Evolutionary conservation across 1,139 yeast species (phyloP), one percentile per base, ranked within the genome.

Genomic region (Lodderomyces orthopsilosis): DNA sequence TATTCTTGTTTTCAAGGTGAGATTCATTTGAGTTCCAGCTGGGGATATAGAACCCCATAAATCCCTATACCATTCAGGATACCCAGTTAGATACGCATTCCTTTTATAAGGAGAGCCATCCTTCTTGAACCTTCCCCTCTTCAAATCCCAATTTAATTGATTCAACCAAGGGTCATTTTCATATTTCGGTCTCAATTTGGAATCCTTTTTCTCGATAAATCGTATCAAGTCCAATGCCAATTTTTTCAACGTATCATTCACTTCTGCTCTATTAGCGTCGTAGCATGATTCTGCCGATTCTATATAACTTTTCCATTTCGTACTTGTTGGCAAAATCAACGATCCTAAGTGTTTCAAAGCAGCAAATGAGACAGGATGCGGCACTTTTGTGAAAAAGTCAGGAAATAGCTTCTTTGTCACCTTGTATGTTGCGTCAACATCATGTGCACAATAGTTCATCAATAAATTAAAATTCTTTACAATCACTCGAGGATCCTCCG

Each of bases 351-450:
- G 85, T 49, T 85, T 74, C 45, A 93, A 67, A 0, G 96, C 97
- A 1, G 95, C 93, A 68, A 93, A 86, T 19, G 95, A 88, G 1
- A 91, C 96, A 0, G 98, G 98, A 62, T 94, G 98, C 0, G 98
- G 96, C 27, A 91, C 81, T 42, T 81, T 77, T 24, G 67, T 56
- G 34, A 79, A 63, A 56, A 87, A 94, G 27, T 69, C 66, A 0
- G 96, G 96, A 39, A 84, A 77, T 0, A 90, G 76, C 47, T 79
- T 79, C 45, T 75, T 70, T 50, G 85, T 81, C 0, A 93, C 91
- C 48, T 69, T 66, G 56, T 75, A 85, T 0, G 98, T 93, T 1
- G 85, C 83, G 2, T 66, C 67, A 0, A 90, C 96, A 65, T 94
- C 99, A 12, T 66, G 67, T 1, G 96, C 90, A 73, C 98, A 94